These are phyloP conservation scores for Craspedostauros australis DNA, from an alignment of 108 stramenopile species.

Conservation along the genomic window DNA sequence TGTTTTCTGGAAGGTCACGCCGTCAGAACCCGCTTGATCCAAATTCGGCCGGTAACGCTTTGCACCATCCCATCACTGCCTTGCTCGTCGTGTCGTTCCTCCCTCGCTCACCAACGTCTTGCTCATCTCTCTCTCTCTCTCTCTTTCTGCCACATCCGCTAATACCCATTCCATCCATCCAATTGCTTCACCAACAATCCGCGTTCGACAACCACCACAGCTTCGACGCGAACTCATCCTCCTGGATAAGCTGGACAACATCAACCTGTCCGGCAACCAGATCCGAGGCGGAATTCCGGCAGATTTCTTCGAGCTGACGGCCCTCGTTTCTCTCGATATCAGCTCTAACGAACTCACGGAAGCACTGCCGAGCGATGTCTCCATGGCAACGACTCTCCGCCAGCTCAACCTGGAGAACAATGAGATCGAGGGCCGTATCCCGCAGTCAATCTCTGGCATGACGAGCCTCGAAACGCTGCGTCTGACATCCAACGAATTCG, in stretches of 20 bases:
- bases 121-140: not conserved
- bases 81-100: not conserved
- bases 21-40: no score
- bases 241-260: conserved; percentile 3
- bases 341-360: conserved; percentile 37
- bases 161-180: not conserved
- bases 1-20: no score
- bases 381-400: conserved; percentile 24
- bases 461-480: conserved; percentile 30
- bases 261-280: conserved; percentile 13
- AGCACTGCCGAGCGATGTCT: conserved; percentile 38
- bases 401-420: conserved; percentile 41
- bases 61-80: no score
- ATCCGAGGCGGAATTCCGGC: conserved; percentile 20
- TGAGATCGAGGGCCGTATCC: conserved; percentile 37
- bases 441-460: conserved; percentile 32
- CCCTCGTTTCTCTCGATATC: conserved; percentile 15
- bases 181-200: not conserved
- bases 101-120: not conserved
- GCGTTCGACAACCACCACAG: conserved; percentile 6
- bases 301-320: conserved; percentile 6
- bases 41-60: no score
- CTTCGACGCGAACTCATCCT: conserved; percentile 19
- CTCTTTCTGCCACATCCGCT: not conserved
- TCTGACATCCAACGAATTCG: conserved; percentile 44